phyloP scores from a whole-genome alignment of 805 yeast species.

The Candida taoyuanica region DNA sequence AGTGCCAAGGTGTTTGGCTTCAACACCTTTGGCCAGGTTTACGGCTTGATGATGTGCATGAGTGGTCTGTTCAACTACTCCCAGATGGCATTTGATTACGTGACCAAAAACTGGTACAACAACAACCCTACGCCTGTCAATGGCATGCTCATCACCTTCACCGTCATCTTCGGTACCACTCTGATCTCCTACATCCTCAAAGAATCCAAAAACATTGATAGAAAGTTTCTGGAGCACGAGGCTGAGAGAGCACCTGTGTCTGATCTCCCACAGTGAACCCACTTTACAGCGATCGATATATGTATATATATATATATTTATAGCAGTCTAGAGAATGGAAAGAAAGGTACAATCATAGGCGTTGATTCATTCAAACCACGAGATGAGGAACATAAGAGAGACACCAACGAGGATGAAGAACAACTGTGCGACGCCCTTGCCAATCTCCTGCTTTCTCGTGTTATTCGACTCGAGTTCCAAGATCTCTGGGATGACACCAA shows the following conservation, averaged over 20 bases:
- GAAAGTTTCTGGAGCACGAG: slow-evolving; percentile 52
- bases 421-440: slow-evolving; percentile 42
- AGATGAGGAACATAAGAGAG: slow-evolving; percentile 45
- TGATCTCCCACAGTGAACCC: slow-evolving; percentile 36
- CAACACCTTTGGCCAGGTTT: slow-evolving; percentile 85
- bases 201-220: slow-evolving; percentile 39
- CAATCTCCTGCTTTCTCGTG: slow-evolving; percentile 35
- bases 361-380: slow-evolving; percentile 26
- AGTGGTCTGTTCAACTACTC: slow-evolving; percentile 77
- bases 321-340: too few species aligned
- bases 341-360: too few species aligned
- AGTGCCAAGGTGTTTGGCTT: slow-evolving; percentile 92
- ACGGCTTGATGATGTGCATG: slow-evolving; percentile 78
- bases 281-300: neutral
- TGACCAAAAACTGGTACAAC: slow-evolving; percentile 62
- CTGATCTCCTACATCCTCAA: slow-evolving; percentile 27
- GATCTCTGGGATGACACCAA: slow-evolving; percentile 72
- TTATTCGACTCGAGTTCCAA: slow-evolving; percentile 39
- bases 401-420: slow-evolving; percentile 49
- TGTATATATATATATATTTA: too few species aligned
- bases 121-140: slow-evolving; percentile 84
- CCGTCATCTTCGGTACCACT: slow-evolving; percentile 37
- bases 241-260: slow-evolving; percentile 55
- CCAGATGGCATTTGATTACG: slow-evolving; percentile 63
- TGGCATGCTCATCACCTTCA: slow-evolving; percentile 44